phyloP scores from a whole-genome alignment of 768 basidiomycete species.

The Tulasnella sp. region DNA sequence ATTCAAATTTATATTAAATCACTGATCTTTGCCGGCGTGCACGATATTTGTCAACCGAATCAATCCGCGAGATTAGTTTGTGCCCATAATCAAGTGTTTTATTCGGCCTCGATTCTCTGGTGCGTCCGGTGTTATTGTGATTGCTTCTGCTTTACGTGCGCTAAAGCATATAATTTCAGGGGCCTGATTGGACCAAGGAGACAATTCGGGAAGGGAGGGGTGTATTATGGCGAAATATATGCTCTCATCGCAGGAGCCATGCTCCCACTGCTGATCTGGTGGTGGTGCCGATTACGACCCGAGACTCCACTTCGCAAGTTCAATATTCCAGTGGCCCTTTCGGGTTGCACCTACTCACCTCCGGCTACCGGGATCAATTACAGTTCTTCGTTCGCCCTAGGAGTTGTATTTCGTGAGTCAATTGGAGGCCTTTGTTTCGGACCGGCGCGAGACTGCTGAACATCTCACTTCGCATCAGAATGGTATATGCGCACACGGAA shows the following conservation, averaged over 20 bases:
- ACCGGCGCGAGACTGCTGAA: background rate
- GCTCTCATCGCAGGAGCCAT: slow-evolving; percentile 43
- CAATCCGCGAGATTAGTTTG: slow-evolving; percentile 43
- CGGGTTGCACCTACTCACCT: slow-evolving; percentile 43
- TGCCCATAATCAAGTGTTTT: slow-evolving; percentile 41
- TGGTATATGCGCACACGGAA: slow-evolving; percentile 42
- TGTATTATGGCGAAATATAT: slow-evolving; percentile 45
- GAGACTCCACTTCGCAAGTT: background rate
- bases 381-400: slow-evolving; percentile 43
- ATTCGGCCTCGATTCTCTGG: slow-evolving; percentile 46
- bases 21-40: slow-evolving; percentile 41
- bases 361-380: slow-evolving; percentile 50
- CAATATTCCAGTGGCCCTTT: slow-evolving; percentile 45
- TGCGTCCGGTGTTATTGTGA: slow-evolving; percentile 31
- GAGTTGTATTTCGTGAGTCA: slow-evolving; percentile 46
- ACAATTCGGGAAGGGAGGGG: slow-evolving; percentile 41
- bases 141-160: too few relatives aligned
- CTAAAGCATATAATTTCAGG: slow-evolving; percentile 34
- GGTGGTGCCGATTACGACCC: slow-evolving; percentile 39
- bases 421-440: background rate
- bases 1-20: slow-evolving; percentile 43
- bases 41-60: slow-evolving; percentile 41
- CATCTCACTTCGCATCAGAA: slow-evolving; percentile 35
- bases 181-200: slow-evolving; percentile 47
- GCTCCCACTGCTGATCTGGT: slow-evolving; percentile 44